Evolutionary conservation across 2,329 filamentous ascomycete genomes (phyloP), one percentile per base, ranked within the genome.

Genomic region (Corinectria fuckeliana): DNA sequence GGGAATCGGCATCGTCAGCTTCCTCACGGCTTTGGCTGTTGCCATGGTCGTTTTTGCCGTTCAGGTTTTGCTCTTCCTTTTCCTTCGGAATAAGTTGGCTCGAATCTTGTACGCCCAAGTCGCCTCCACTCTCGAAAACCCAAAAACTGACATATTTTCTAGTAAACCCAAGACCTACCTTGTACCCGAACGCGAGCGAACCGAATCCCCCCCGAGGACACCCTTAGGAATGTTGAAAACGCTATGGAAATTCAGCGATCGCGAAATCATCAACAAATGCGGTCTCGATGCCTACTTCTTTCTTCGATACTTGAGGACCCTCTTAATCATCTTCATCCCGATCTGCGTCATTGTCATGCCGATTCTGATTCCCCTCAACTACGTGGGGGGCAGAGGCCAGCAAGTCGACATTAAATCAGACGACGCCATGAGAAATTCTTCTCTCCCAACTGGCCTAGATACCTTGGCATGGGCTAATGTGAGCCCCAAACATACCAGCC

Each of bases 221-320:
- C 78, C 82, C 34, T 80, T 83, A 73, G 79, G 78, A 13, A 75
- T 88, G 58, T 64, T 86, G 67, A 72, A 84, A 76, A 73, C 80
- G 80, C 64, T 96, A 82, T 82, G 91, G 78, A 75, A 88, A 79
- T 78, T 91, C 78, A 75, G 87, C 81, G 85, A 91, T 62, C 83
- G 91, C 11, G 92, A 96, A 68, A 87, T 99, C 67, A 96, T 99
- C 69, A 90, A 94, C 52, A 96, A 97, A 76, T 97, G 94, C 68
- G 95, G 95, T 16, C 85, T 99, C 9, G 95, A 99, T 74, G 93
- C 94, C 71, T 99, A 97, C 78, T 97, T 98, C 80, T 99, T 99
- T 75, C 83, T 99, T 1, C 91, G 96, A 62, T 99, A 97, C 71
- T 85, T 87, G 13, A 85, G 85, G 65, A 85, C 72, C 75, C 86